Evolutionary conservation across 148 eudicot species (phyloP).

Genomic region (Camellia japonica): DNA sequence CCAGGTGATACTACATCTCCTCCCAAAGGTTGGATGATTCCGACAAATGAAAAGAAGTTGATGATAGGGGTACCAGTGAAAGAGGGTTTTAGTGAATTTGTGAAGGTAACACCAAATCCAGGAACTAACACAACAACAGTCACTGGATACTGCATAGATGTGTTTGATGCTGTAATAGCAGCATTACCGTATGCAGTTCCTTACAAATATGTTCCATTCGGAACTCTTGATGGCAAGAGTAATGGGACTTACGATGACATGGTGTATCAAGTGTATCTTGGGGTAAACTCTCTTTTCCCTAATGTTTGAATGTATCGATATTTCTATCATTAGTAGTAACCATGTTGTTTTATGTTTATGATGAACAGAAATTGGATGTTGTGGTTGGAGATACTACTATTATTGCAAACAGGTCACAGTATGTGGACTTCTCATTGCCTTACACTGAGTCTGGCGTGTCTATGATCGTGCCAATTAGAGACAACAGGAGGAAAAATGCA

Average conservation of each 20-base stretch:
- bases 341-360: too few relatives aligned
- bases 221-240: conserved; percentile 25
- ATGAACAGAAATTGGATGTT: too few relatives aligned
- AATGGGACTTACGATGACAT: conserved; percentile 17
- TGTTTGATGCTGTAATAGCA: conserved; percentile 51
- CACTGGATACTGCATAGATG: conserved; percentile 56
- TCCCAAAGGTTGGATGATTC: conserved; percentile 41
- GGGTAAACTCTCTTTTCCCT: conserved; percentile 23
- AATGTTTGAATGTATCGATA: not conserved
- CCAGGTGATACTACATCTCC: conserved; percentile 25
- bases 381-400: too few relatives aligned
- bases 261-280: conserved; percentile 26
- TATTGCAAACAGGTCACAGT: too few relatives aligned
- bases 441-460: too few relatives aligned
- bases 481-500: too few relatives aligned
- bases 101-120: conserved; percentile 26
- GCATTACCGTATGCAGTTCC: conserved; percentile 44
- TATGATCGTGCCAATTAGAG: too few relatives aligned
- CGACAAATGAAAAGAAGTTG: conserved; percentile 44
- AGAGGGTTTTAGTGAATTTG: conserved; percentile 44
- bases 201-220: conserved; percentile 49
- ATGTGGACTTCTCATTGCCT: too few relatives aligned
- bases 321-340: too few relatives aligned
- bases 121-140: conserved; percentile 23
- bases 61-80: conserved; percentile 56